Percentiles rank a stretch among this genome's conserved stretches.
Conservation (phyloP, 768 basidiomycete genomes). For the Gloeophyllum trabeum region DNA sequence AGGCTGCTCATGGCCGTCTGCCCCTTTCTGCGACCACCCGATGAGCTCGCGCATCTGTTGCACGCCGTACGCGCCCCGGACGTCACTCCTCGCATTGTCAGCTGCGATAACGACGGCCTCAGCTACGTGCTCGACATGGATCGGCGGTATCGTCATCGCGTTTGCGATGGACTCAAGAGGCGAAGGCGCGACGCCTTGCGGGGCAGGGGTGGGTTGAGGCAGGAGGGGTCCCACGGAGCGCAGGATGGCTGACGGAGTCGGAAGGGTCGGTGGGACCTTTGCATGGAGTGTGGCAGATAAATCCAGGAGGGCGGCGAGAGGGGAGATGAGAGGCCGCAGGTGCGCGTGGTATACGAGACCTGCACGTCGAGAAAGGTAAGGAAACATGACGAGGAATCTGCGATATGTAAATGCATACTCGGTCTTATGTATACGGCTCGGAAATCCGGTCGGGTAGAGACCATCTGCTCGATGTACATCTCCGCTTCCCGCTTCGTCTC, state of each 20-base stretch:
- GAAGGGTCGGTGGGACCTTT: constrained; percentile 40
- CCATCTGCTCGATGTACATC: constrained; percentile 44
- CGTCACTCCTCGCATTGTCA: constrained; percentile 28
- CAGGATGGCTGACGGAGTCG: constrained; percentile 57
- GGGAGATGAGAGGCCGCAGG: constrained; percentile 78
- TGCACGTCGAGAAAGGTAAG: constrained; percentile 19
- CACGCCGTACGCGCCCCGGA: constrained; percentile 62
- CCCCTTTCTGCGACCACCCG: constrained; percentile 42
- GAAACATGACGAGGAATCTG: background rate
- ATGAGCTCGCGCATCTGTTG: constrained; percentile 64
- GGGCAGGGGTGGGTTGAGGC: constrained; percentile 11
- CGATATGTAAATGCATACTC: no score
- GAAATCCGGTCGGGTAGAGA: constrained; percentile 30
- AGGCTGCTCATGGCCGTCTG: constrained; percentile 1
- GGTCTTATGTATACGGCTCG: constrained; percentile 81
- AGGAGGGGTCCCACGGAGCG: constrained; percentile 31
- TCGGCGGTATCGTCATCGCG: constrained; percentile 74
- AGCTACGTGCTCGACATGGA: constrained; percentile 94
- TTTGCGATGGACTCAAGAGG: constrained; percentile 62
- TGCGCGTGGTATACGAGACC: constrained; percentile 97
- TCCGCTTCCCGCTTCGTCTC: constrained; percentile 93
- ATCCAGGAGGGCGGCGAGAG: constrained; percentile 75
- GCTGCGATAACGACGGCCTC: constrained; percentile 65
- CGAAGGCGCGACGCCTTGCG: constrained; percentile 25
- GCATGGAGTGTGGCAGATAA: constrained; percentile 66